These are phyloP conservation scores for Serendipita sp. DNA, from an alignment of 768 basidiomycete species.

Conservation along the genomic window DNA sequence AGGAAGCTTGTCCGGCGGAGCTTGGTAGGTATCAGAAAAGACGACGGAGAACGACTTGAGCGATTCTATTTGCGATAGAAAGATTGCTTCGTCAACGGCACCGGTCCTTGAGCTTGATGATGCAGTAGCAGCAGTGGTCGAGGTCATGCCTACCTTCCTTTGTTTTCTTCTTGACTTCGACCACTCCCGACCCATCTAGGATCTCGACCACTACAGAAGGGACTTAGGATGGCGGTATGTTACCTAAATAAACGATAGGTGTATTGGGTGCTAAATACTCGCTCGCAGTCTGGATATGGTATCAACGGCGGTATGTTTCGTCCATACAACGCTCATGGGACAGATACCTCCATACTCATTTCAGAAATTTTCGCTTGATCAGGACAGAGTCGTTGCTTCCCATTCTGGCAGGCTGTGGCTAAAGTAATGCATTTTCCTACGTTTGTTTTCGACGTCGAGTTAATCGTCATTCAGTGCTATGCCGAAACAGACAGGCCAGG, in stretches of 20 bases:
- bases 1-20: constrained; percentile 46
- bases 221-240: background rate
- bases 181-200: background rate
- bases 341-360: background rate
- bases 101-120: constrained; percentile 33
- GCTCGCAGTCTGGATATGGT: constrained; percentile 43
- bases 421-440: constrained; percentile 28
- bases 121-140: background rate
- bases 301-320: constrained; percentile 36
- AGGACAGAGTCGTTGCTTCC: constrained; percentile 79
- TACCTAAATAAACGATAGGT: no score
- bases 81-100: constrained; percentile 42
- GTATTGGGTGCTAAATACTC: background rate
- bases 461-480: constrained; percentile 48
- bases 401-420: constrained; percentile 83
- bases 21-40: constrained; percentile 62
- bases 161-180: constrained; percentile 8
- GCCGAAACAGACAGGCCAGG: constrained; percentile 57
- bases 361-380: constrained; percentile 3
- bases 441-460: background rate
- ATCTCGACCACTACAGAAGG: constrained; percentile 26
- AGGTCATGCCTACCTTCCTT: constrained; percentile 1
- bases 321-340: background rate
- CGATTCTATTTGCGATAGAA: constrained; percentile 46
- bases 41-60: constrained; percentile 50